Conservation (phyloP, 768 basidiomycete species). For the Amanita pallidorosea region DNA sequence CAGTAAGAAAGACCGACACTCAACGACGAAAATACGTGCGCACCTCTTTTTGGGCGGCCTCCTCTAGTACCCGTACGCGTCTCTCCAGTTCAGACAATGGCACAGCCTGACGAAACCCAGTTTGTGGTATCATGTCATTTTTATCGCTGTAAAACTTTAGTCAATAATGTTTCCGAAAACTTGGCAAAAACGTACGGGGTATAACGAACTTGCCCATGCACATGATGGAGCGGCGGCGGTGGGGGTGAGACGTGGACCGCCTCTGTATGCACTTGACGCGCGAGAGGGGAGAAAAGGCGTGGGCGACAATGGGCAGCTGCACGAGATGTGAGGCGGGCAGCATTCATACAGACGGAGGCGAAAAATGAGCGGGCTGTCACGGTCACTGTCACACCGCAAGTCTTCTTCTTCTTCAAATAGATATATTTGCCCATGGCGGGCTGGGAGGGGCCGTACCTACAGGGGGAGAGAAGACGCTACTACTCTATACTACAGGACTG, state of each 20-base stretch:
- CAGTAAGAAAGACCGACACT: background rate
- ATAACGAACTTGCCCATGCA: background rate
- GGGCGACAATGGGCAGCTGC: background rate
- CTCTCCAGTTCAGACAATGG: conserved; percentile 3
- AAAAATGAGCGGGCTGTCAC: too few relatives aligned
- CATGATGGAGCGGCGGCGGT: background rate
- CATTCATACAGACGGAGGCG: too few relatives aligned
- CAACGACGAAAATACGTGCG: background rate
- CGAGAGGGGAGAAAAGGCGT: too few relatives aligned
- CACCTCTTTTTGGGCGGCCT: conserved; percentile 2
- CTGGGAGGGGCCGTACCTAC: too few relatives aligned
- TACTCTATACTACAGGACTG: too few relatives aligned
- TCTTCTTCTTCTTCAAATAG: too few relatives aligned
- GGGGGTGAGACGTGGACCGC: background rate
- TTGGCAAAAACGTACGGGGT: background rate
- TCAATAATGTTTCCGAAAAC: background rate
- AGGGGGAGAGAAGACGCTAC: too few relatives aligned
- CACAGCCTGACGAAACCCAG: background rate
- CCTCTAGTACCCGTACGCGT: conserved; percentile 2
- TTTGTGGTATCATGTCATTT: background rate
- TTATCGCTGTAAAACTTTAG: background rate
- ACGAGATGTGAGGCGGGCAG: too few relatives aligned
- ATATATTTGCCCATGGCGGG: too few relatives aligned
- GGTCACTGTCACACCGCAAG: too few relatives aligned
- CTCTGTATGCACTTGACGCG: background rate